Conservation (phyloP, 805 yeast genomes). For the Blastobotrys attinorum region DNA sequence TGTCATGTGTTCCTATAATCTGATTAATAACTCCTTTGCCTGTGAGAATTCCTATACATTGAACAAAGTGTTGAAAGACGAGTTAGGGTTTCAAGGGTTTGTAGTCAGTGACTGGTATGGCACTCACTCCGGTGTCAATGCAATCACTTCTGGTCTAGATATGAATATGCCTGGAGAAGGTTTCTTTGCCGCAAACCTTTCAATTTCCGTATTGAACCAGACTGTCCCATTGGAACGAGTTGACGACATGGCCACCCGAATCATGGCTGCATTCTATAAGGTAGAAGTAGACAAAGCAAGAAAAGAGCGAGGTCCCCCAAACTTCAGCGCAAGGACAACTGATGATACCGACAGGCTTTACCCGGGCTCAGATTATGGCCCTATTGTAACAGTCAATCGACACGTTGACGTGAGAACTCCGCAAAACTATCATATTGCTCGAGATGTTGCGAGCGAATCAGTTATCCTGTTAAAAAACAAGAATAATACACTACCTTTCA, state of each 20-base stretch:
- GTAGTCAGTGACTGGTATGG: constrained; percentile 62
- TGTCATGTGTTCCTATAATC: constrained; percentile 51
- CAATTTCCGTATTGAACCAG: constrained; percentile 47
- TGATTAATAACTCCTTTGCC: constrained; percentile 46
- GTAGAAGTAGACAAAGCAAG: constrained; percentile 28
- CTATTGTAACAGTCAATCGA: constrained; percentile 45
- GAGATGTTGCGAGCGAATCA: constrained; percentile 43
- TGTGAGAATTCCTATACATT: constrained; percentile 50
- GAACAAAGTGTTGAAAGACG: constrained; percentile 48
- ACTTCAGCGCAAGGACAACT: constrained; percentile 51
- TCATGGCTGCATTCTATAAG: constrained; percentile 49
- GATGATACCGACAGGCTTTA: constrained; percentile 31
- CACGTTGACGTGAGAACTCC: constrained; percentile 52
- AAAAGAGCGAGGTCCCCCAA: constrained; percentile 36
- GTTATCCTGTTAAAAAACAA: constrained; percentile 54
- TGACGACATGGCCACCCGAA: constrained; percentile 55
- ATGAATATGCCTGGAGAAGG: constrained; percentile 63
- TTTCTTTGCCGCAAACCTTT: constrained; percentile 52
- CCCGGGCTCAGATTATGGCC: constrained; percentile 32
- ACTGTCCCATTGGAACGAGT: constrained; percentile 46
- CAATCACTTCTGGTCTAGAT: constrained; percentile 51
- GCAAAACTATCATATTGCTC: too few relatives aligned
- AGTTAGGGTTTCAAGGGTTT: constrained; percentile 57
- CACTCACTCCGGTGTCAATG: constrained; percentile 41
- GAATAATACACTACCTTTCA: constrained; percentile 40